Conservation (phyloP, 2,329 filamentous ascomycete species). For the Ceratocystis ficicola region DNA sequence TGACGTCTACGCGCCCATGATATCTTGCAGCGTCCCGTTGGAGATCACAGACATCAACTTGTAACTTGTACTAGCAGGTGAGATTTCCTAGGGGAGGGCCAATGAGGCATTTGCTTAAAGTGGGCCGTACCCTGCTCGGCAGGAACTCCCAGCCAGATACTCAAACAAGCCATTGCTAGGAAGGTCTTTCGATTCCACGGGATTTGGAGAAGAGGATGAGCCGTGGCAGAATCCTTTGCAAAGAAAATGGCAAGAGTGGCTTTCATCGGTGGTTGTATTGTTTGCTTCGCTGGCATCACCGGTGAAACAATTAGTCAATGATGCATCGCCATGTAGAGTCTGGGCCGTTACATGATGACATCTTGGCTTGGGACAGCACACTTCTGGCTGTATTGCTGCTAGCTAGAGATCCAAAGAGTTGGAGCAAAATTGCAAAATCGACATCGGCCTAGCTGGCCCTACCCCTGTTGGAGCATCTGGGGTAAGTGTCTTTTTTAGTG, state of each 20-base stretch:
- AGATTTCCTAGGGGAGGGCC: background rate
- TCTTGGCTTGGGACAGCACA: too few relatives aligned
- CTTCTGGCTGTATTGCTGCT: too few relatives aligned
- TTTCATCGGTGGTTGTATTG: background rate
- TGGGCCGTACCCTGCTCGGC: background rate
- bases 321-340: too few relatives aligned
- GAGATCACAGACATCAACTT: background rate
- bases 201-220: constrained; percentile 8
- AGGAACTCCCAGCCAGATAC: background rate
- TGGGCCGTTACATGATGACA: too few relatives aligned
- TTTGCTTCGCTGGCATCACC: background rate
- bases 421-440: background rate
- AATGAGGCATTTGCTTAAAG: constrained; percentile 5
- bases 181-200: background rate
- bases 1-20: background rate
- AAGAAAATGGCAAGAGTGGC: background rate
- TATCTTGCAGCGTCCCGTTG: background rate
- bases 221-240: constrained; percentile 6
- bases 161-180: constrained; percentile 5
- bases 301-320: background rate
- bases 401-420: background rate
- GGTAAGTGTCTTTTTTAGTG: constrained; percentile 21
- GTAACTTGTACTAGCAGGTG: background rate
- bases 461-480: constrained; percentile 14
- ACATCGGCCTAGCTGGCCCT: background rate